These are phyloP conservation scores for Vishniacozyma victoriae DNA, from an alignment of 768 basidiomycete genomes.

Conservation along the genomic window DNA sequence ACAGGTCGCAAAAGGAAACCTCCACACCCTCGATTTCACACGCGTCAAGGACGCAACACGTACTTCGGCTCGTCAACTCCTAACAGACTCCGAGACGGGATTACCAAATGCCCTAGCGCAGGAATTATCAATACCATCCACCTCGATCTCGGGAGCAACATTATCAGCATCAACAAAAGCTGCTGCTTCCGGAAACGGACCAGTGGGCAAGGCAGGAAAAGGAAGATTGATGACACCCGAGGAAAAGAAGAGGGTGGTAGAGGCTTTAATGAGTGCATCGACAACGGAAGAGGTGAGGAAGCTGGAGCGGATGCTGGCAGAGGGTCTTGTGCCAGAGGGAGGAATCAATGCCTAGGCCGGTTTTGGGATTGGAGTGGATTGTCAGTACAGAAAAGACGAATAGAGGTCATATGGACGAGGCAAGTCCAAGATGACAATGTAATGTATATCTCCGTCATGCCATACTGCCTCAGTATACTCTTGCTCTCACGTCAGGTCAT, in stretches of 20 bases:
- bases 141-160: constrained; percentile 18
- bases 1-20: constrained; percentile 39
- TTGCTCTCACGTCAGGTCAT: no score
- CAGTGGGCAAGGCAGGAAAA: constrained; percentile 37
- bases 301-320: constrained; percentile 47
- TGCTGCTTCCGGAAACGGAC: constrained; percentile 3
- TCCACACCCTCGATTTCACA: constrained; percentile 45
- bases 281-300: constrained; percentile 44
- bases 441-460: no score
- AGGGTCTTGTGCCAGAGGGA: constrained; percentile 46
- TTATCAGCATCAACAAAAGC: constrained; percentile 3
- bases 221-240: constrained; percentile 47
- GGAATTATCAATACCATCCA: constrained; percentile 31
- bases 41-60: constrained; percentile 47
- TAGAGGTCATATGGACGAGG: no score
- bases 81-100: constrained; percentile 32
- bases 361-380: background rate
- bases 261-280: constrained; percentile 42
- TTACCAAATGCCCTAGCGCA: constrained; percentile 45
- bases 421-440: no score
- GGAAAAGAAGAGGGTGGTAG: constrained; percentile 45
- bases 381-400: background rate
- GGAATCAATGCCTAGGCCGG: constrained; percentile 16
- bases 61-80: constrained; percentile 25
- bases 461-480: no score